phyloP scores from a whole-genome alignment of 176 grass and related monocot genomes.

The Triticum aestivum region DNA sequence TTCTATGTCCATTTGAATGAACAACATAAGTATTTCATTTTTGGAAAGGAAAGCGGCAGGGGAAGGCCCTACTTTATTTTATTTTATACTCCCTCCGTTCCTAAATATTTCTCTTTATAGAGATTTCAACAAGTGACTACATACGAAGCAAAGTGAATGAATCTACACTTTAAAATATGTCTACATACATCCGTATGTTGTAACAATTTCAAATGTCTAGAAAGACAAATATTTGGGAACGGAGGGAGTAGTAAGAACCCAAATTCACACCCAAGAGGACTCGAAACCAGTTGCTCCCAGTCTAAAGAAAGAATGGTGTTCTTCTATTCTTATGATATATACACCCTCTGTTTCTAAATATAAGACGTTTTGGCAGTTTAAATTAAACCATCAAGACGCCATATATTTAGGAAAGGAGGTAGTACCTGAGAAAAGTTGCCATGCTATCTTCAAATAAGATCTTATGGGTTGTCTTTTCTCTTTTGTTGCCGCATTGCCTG shows the following conservation, averaged over 20 bases:
- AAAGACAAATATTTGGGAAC: too few species aligned
- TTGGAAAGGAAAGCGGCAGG: not conserved
- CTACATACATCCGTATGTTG: too few species aligned
- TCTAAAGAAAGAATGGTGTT: not conserved
- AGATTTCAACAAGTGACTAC: too few species aligned
- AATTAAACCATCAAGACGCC: too few species aligned
- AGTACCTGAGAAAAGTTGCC: not conserved
- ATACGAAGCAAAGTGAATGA: too few species aligned
- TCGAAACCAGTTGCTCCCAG: not conserved
- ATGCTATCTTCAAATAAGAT: not conserved
- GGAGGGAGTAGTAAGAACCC: not conserved
- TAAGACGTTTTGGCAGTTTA: too few species aligned
- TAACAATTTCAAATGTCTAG: too few species aligned
- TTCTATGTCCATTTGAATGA: not conserved
- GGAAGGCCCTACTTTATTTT: not conserved
- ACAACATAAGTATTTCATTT: too few species aligned
- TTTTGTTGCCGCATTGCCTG: slow-evolving; percentile 20
- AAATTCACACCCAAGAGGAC: not conserved
- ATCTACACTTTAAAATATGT: too few species aligned
- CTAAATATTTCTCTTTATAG: too few species aligned
- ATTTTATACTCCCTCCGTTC: not conserved
- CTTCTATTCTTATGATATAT: not conserved
- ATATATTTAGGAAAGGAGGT: too few species aligned
- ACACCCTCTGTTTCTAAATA: too few species aligned
- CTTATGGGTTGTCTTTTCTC: not conserved